Percentiles rank a stretch among this genome's conserved stretches.
These are phyloP conservation scores for Trichosporon sp. DNA, from an alignment of 1,284 basidiomycete species.

Conservation along the genomic window DNA sequence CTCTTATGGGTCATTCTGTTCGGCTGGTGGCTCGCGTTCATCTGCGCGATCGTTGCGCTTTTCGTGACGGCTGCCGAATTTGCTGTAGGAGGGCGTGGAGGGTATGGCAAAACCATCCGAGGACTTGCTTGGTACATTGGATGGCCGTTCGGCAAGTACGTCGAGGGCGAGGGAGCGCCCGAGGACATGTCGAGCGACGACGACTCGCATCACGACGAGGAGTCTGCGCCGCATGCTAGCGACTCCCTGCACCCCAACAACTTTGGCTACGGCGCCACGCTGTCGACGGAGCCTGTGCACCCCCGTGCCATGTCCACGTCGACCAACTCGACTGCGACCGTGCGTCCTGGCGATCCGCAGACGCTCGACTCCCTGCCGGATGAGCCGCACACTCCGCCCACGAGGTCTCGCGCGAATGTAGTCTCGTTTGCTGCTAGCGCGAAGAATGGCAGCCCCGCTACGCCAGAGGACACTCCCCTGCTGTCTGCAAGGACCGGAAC, in stretches of 20 bases:
- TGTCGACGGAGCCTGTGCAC: background rate
- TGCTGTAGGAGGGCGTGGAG: constrained; percentile 63
- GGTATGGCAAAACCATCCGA: constrained; percentile 80
- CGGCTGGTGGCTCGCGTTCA: constrained; percentile 82
- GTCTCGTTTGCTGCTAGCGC: constrained; percentile 36
- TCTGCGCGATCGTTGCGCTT: constrained; percentile 63
- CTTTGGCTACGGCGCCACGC: background rate
- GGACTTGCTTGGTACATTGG: constrained; percentile 93
- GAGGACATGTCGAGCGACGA: constrained; percentile 15
- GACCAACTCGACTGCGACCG: constrained; percentile 21
- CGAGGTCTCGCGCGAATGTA: constrained; percentile 17
- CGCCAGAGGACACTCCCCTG: constrained; percentile 33
- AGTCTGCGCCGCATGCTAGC: constrained; percentile 3
- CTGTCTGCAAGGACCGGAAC: constrained; percentile 16
- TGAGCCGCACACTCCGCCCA: constrained; percentile 6
- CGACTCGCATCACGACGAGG: constrained; percentile 10
- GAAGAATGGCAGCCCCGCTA: constrained; percentile 8
- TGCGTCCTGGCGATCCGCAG: constrained; percentile 10
- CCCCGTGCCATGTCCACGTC: constrained; percentile 7
- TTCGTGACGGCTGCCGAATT: constrained; percentile 59
- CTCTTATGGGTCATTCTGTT: constrained; percentile 82
- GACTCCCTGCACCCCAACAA: background rate
- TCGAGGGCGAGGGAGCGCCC: constrained; percentile 69
- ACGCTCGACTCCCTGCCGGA: constrained; percentile 7
- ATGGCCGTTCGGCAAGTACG: constrained; percentile 99